These are phyloP conservation scores for Rhododendron molle DNA, from an alignment of 148 eudicot genomes.

Conservation along the genomic window DNA sequence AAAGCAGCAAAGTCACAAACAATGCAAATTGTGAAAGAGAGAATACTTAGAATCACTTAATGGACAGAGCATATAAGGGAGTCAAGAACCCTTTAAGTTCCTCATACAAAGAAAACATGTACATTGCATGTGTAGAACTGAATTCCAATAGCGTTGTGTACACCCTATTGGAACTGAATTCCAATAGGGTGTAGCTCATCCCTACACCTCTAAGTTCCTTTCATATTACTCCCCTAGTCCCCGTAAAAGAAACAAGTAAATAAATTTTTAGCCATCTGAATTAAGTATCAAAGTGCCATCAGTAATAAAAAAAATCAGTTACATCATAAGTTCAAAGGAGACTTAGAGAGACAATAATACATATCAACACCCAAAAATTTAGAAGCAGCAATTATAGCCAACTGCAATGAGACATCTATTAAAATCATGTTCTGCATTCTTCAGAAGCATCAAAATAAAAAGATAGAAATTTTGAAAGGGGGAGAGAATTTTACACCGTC, in stretches of 20 bases:
- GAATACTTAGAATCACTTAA: background rate
- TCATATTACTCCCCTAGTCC: background rate
- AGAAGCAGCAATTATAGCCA: background rate
- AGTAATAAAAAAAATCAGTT: background rate
- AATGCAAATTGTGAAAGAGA: background rate
- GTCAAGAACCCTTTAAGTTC: background rate
- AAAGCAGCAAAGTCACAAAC: background rate
- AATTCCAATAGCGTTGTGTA: background rate
- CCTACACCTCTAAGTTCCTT: background rate
- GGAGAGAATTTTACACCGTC: background rate
- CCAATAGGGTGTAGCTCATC: background rate
- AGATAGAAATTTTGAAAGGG: background rate
- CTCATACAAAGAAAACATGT: background rate
- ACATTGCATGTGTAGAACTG: background rate
- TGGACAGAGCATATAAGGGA: background rate
- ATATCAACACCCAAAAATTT: background rate
- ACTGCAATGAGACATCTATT: background rate
- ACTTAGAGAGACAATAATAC: background rate
- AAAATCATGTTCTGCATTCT: background rate
- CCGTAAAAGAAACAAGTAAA: background rate
- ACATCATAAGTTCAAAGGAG: background rate
- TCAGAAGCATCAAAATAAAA: background rate
- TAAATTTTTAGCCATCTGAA: background rate
- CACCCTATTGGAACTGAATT: background rate
- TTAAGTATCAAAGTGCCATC: background rate